Evolutionary conservation across 306 rosid genomes (phyloP).

Genomic region (Astragalus membranaceus): DNA sequence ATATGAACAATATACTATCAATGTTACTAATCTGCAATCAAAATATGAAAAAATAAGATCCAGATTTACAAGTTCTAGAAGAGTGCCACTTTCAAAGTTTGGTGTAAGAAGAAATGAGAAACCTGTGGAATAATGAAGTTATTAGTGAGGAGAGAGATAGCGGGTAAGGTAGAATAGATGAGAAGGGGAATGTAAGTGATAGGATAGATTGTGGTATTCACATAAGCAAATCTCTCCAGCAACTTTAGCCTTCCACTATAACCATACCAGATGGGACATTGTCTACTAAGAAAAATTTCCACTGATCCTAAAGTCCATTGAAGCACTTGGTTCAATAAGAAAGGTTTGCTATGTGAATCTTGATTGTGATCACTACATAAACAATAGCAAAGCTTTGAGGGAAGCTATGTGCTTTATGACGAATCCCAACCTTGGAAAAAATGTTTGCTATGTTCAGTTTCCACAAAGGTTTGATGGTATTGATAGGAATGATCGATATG

Average conservation of each 20-base stretch:
- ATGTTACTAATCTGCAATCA: conserved; percentile 86
- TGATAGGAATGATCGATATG: conserved; percentile 78
- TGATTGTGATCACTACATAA: no score
- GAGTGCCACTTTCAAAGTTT: not conserved
- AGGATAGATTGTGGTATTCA: conserved; percentile 96
- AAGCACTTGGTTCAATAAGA: conserved; percentile 94
- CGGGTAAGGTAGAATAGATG: conserved; percentile 85
- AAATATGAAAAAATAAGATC: not conserved
- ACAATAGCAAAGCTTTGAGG: no score
- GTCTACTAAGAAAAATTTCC: conserved; percentile 90
- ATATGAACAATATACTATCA: conserved; percentile 91
- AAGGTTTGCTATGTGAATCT: no score
- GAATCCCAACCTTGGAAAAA: no score
- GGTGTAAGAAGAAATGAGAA: conserved; percentile 15
- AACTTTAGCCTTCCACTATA: conserved; percentile 88
- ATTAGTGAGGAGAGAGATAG: conserved; percentile 92
- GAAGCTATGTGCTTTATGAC: no score
- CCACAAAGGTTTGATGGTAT: conserved; percentile 98
- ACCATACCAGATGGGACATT: conserved; percentile 98
- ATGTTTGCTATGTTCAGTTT: conserved; percentile 91
- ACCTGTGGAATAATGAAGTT: conserved; percentile 99
- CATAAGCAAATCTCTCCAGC: conserved; percentile 89
- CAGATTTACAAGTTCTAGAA: conserved; percentile 11
- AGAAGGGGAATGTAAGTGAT: conserved; percentile 89
- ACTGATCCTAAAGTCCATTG: conserved; percentile 97